phyloP scores from a whole-genome alignment of 106 monocot species.

The Acorus calamus region DNA sequence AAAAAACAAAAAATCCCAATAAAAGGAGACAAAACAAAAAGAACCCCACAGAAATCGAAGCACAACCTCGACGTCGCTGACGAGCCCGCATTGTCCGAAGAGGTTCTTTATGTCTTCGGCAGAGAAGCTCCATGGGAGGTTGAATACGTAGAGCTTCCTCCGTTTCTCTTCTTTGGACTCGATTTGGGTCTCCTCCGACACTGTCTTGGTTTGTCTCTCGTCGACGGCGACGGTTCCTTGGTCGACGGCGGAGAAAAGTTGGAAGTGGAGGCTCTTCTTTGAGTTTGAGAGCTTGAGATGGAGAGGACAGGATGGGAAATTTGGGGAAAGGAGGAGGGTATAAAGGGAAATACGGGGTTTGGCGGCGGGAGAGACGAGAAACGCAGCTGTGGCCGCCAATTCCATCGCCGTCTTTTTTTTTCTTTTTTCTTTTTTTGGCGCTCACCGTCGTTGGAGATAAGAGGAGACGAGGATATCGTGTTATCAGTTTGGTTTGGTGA shows the following conservation, averaged over 20 bases:
- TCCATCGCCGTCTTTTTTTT: too few relatives aligned
- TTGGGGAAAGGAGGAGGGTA: background rate
- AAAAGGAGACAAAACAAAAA: background rate
- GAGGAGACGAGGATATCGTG: too few relatives aligned
- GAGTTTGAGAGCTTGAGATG: background rate
- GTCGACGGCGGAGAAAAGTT: background rate
- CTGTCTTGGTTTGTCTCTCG: slow-evolving; percentile 3
- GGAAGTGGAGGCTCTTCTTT: background rate
- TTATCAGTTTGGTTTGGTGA: too few relatives aligned
- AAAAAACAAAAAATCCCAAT: background rate
- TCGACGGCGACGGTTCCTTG: slow-evolving; percentile 12
- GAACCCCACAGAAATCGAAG: background rate
- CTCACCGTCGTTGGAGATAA: too few relatives aligned
- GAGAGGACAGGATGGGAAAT: background rate
- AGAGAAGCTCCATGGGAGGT: slow-evolving; percentile 27
- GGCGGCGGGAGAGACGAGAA: background rate
- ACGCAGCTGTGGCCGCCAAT: background rate
- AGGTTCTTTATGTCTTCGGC: slow-evolving; percentile 24
- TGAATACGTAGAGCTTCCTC: slow-evolving; percentile 24
- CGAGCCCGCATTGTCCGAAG: slow-evolving; percentile 29
- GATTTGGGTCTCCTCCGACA: slow-evolving; percentile 1
- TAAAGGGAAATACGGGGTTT: slow-evolving; percentile 5
- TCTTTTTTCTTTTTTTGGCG: too few relatives aligned
- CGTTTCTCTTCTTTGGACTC: background rate
- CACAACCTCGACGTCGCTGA: slow-evolving; percentile 30